Percentiles rank a stretch among this genome's conserved stretches.
Evolutionary conservation across 192 early-diverging fungal species (phyloP).

Genomic region (Obelidium mucronatum): DNA sequence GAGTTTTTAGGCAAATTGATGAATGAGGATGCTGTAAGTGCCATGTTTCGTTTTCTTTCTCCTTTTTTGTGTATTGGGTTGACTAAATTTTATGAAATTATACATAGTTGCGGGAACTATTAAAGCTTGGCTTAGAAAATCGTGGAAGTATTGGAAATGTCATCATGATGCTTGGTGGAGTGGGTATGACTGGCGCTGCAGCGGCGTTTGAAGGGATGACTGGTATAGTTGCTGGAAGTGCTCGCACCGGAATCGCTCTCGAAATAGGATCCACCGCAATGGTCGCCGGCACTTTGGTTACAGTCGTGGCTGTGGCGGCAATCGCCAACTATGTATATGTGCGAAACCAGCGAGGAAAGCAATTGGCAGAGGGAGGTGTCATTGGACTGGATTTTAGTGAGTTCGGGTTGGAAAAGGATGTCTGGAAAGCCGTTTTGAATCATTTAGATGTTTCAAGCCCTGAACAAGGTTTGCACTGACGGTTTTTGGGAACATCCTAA

Average conservation of each 20-base stretch:
- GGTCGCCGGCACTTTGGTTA: background rate
- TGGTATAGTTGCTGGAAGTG: background rate
- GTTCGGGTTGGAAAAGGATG: constrained; percentile 14
- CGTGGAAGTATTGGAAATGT: constrained; percentile 1
- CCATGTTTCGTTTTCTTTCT: no score
- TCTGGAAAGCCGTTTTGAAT: background rate
- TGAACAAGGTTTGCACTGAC: no score
- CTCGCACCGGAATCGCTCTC: background rate
- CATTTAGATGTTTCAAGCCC: background rate
- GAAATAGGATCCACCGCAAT: background rate
- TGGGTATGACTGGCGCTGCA: constrained; percentile 1
- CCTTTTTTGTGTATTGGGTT: no score
- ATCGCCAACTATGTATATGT: constrained; percentile 8
- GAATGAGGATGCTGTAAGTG: constrained; percentile 11
- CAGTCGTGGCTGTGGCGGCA: background rate
- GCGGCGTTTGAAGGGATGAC: background rate
- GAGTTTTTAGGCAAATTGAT: constrained; percentile 20
- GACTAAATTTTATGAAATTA: no score
- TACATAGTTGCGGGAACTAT: background rate
- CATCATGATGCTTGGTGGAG: background rate
- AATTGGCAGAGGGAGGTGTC: constrained; percentile 19
- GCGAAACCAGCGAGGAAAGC: background rate
- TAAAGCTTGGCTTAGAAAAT: background rate
- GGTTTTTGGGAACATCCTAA: background rate
- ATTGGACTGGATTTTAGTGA: constrained; percentile 28